Base-by-base conservation (phyloP, 1,284 basidiomycete genomes). In the Ustilago sp. region DNA sequence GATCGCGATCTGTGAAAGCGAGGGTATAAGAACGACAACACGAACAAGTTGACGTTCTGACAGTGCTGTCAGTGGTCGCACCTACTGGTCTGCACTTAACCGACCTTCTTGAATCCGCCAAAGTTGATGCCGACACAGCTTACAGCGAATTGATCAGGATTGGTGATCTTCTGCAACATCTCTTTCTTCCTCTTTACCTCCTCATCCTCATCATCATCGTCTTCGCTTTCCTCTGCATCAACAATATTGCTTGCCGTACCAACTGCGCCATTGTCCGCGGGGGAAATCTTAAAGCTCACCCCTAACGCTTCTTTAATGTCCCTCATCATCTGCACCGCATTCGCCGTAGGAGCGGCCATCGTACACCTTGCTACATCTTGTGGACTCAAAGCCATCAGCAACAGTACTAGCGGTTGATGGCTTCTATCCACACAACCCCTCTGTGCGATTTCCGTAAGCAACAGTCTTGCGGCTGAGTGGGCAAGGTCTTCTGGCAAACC, bases 321-420 rank as follows among this genome's bases (percentile, higher is more conserved):
- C 39, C 93, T 89, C 48, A 99, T 87, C 84, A 96, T 94, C 88
- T 97, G 94, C 51, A 97, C 90, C 9, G 95, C 97, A 19, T 77
- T 76, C 1, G 82, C 62, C 1, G 93, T 94, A 8, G 95, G 91
- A 74, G 91, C 90, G 8, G 93, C 91, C 90, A 99, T 92, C 62
- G 91, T 89, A 87, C 93, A 94, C 73, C 92, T 90, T 0, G 94
- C 93, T 1, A 99, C 94, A 84, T 99, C 97, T 86, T 98, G 95
- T 72, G 94, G 95, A 8, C 96, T 95, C 9, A 98, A 88, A 1
- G 94, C 92, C 94, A 99, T 96, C 88, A 96, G 89, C 31, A 96
- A 87, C 32, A 98, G 88, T 0, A 94, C 91, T n/a, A 98, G 87
- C 59, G 90, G 90, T 87, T 99, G 97, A 86, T 97, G 94, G 70